These are phyloP conservation scores for Parascedosporium putredinis DNA, from an alignment of 2,329 filamentous ascomycete genomes.

Conservation along the genomic window DNA sequence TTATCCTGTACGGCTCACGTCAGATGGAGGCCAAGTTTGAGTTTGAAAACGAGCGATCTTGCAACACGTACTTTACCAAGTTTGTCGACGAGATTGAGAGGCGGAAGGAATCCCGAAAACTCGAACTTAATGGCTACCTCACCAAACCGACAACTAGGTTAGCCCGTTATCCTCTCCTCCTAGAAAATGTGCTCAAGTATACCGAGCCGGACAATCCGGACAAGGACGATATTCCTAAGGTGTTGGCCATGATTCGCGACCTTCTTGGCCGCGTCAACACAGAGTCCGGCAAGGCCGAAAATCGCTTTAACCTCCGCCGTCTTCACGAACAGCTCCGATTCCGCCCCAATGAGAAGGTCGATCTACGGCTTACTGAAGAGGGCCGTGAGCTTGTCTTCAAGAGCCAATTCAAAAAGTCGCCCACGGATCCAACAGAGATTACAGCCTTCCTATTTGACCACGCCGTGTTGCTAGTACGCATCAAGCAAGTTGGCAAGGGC, in stretches of 20 bases:
- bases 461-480: constrained; percentile 79
- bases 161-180: constrained; percentile 81
- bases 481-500: constrained; percentile 84
- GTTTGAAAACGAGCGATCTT: constrained; percentile 89
- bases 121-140: constrained; percentile 93
- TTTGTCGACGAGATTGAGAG: constrained; percentile 96
- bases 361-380: constrained; percentile 88
- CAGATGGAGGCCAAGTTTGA: constrained; percentile 96
- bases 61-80: constrained; percentile 73
- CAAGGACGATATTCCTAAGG: constrained; percentile 84
- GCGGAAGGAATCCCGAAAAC: constrained; percentile 89
- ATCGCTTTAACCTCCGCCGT: constrained; percentile 89
- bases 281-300: constrained; percentile 94
- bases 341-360: constrained; percentile 79
- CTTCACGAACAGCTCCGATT: constrained; percentile 89
- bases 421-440: constrained; percentile 80
- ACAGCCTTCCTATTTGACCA: constrained; percentile 96
- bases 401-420: constrained; percentile 83
- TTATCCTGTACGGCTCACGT: constrained; percentile 91
- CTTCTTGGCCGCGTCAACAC: constrained; percentile 82
- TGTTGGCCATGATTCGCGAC: constrained; percentile 75
- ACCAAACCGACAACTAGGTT: constrained; percentile 95
- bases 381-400: constrained; percentile 91
- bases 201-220: constrained; percentile 84
- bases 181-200: constrained; percentile 87